Evolutionary conservation across 1,284 basidiomycete species (phyloP), one percentile per base, ranked within the genome.

Genomic region (Ustilago lituana): DNA sequence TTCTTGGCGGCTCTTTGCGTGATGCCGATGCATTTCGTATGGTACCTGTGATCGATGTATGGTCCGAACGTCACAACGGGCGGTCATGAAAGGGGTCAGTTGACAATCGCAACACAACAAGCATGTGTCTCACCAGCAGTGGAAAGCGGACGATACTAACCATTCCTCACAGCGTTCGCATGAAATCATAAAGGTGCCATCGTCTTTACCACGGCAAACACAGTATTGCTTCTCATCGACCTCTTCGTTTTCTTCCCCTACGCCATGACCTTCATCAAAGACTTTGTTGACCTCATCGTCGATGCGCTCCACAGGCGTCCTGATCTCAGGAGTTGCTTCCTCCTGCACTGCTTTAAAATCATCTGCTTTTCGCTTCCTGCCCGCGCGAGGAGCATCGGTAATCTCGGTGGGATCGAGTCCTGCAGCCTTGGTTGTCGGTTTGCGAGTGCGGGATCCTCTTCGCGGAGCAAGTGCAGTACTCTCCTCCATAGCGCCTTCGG

Each of bases 101-200:
- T n/a, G n/a, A n/a, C n/a, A n/a, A n/a, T n/a, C n/a, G n/a, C n/a
- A n/a, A n/a, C n/a, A n/a, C n/a, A n/a, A n/a, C n/a, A n/a, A n/a
- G n/a, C n/a, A n/a, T n/a, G n/a, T n/a, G n/a, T n/a, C n/a, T n/a
- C n/a, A n/a, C n/a, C n/a, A n/a, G n/a, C n/a, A n/a, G n/a, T n/a
- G n/a, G n/a, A n/a, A n/a, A n/a, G n/a, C n/a, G n/a, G n/a, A n/a
- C n/a, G n/a, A 29, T 44, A 77, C 75, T 65, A 62, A 81, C 79
- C 79, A 81, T 40, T 81, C 74, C 37, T 71, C 63, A 37, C 79
- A 81, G 5, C 39, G 62, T 32, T 65, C 73, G 63, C 79, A 80
- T 27, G 67, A 76, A 22, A 79, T 76, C 78, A 81, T 80, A 27
- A 78, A 78, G 19, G 73, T 69, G 14, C 78, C 78, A 55, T 81